Conservation (phyloP, 768 basidiomycete species). For the Clavulina sp. region DNA sequence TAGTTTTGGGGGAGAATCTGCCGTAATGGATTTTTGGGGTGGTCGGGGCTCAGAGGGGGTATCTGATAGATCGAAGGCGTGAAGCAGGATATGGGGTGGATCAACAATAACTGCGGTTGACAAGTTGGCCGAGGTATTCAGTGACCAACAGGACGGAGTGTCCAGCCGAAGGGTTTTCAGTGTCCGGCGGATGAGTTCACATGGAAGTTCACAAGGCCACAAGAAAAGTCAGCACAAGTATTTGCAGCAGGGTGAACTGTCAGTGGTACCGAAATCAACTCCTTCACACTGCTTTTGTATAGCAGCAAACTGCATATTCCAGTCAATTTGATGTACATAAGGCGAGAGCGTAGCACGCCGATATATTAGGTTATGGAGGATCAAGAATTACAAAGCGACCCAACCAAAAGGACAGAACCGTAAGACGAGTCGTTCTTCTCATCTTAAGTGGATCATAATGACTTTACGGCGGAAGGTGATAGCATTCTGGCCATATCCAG, state of each 20-base stretch:
- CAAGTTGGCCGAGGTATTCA: background rate
- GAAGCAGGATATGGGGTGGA: no score
- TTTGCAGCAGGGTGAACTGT: no score
- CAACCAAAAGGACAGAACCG: background rate
- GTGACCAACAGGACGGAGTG: background rate
- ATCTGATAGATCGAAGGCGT: no score
- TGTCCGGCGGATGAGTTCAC: background rate
- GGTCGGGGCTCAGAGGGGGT: background rate
- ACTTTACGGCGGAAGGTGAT: background rate
- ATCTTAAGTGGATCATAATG: no score
- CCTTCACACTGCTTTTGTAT: no score
- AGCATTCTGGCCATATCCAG: background rate
- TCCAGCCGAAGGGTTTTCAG: background rate
- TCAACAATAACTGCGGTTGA: no score
- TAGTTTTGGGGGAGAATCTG: slow-evolving; percentile 22
- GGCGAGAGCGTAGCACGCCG: background rate
- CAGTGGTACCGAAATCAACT: no score
- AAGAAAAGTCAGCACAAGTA: no score
- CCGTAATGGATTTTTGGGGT: background rate
- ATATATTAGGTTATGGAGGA: background rate
- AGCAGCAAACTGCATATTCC: background rate
- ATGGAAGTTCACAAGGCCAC: no score
- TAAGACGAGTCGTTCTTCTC: no score
- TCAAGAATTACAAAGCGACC: background rate
- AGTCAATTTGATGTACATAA: background rate